Conservation (phyloP, 148 eudicot species). For the Camellia granthamiana region DNA sequence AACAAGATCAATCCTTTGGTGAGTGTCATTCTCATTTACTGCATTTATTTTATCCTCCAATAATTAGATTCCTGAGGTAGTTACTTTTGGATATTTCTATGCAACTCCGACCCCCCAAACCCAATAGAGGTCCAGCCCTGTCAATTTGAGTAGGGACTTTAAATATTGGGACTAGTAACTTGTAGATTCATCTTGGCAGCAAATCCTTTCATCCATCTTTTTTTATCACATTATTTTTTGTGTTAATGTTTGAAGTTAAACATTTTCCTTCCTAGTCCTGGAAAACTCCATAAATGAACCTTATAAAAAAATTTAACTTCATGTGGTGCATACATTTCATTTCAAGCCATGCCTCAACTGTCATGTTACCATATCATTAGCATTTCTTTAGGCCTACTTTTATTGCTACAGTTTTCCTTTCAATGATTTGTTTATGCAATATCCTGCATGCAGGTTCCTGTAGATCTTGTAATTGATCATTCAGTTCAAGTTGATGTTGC, state of each 20-base stretch:
- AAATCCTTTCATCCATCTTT: background rate
- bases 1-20: conserved; percentile 68
- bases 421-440: background rate
- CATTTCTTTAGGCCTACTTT: background rate
- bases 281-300: too few relatives aligned
- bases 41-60: background rate
- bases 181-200: background rate
- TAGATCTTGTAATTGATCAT: conserved; percentile 70
- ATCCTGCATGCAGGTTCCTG: conserved; percentile 49
- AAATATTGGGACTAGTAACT: background rate
- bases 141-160: background rate
- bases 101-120: background rate
- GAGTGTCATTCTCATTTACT: conserved; percentile 11
- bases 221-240: too few relatives aligned
- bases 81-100: background rate
- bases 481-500: conserved; percentile 70
- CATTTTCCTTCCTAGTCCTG: too few relatives aligned
- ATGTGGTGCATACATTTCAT: background rate
- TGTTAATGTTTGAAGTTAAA: too few relatives aligned
- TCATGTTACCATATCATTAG: background rate
- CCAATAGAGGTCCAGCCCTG: background rate
- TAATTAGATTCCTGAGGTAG: background rate
- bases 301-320: background rate
- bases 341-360: background rate
- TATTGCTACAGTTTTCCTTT: background rate